Base-by-base conservation (phyloP, 2,329 filamentous ascomycete species). In the Rutstroemia sp. region DNA sequence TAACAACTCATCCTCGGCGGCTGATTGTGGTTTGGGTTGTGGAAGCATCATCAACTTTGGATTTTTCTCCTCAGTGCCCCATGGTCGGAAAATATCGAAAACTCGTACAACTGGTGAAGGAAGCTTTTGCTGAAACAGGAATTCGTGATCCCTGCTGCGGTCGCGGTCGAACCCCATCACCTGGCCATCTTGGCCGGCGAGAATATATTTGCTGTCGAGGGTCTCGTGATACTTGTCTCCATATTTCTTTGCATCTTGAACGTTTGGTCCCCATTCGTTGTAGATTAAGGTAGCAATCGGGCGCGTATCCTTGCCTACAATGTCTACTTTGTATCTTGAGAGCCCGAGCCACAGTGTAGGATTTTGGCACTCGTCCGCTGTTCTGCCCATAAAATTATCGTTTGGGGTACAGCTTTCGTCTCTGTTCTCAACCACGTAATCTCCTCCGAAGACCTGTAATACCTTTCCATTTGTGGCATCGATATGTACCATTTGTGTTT, bases 261-360 rank as follows among this genome's bases (percentile, higher is more conserved):
- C 95, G 71, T 99, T 99, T 14, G 92, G 89, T 0, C 85, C 86
- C 94, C 94, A 99, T 71, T 99, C 94, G 10, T 90, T 88, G 69
- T 95, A 99, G 62, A 85, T 92, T 63, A 99, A 82, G 0, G 90
- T 96, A 66, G 91, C 95, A 60, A 99, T 87, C 7, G 83, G 82
- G 58, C 86, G 82, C 1, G 87, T 86, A 3, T 83, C 85, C 63
- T 87, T 81, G 59, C 89, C 86, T 62, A 91, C 87, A 46, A 99
- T 95, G 56, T 81, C 84, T 59, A 99, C 86, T 5, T 83, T 92
- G 72, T 99, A 99, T 70, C 96, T 91, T 41, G 90, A 90, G 52
- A 90, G 83, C 27, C 90, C 91, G 1, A 96, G 78, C 0, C 88
- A 91, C 59, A 96, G 81, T 37, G 87, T 94, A 34, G 90, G 88